Base-by-base conservation (phyloP, 2,329 filamentous ascomycete genomes). In the Cytospora mali region DNA sequence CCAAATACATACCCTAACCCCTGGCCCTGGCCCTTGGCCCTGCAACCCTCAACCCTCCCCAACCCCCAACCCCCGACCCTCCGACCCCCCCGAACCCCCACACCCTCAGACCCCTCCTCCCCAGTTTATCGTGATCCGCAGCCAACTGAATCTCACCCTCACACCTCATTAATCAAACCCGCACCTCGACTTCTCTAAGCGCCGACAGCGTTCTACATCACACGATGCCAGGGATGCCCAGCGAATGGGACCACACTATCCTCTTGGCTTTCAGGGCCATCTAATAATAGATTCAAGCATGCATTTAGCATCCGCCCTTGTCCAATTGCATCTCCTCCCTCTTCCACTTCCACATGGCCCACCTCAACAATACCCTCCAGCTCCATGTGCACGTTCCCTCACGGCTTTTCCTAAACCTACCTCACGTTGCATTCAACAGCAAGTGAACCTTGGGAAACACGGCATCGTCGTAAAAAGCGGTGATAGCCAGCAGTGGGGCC, bases 271-370 rank as follows among this genome's bases (percentile, higher is more conserved):
- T 23, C 42, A 21, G 42, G 42, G 42, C 2, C 42, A 21, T 18
- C 58, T 60, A 60, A 60, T 27, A 60, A 60, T 60, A 60, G 58
- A 60, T 33, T 42, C 50, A 48, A 49, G 33, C 33, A 10, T 54
- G 50, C 50, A 23, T 50, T 60, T 27, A 31, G 46, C 57, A 48
- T 53, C 54, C 31, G 31, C 16, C 50, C 57, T 14, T 29, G 27
- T 16, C 25, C 35, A 51, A 29, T 21, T 18, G n/a, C 14, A 14
- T n/a, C 28, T 25, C n/a, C 14, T 23, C 49, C 33, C 57, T 33
- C 42, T 21, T 46, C 42, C 21, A 23, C 42, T 23, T 18, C 42
- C 21, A 46, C n/a, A 46, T 21, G n/a, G 42, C 23, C n/a, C 42
- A 46, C 42, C 42, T 23, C 21, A 46, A 11, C 18, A 42, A n/a